Conservation (phyloP, 495 filamentous ascomycete species). For the Aspergillus egyptiacus region DNA sequence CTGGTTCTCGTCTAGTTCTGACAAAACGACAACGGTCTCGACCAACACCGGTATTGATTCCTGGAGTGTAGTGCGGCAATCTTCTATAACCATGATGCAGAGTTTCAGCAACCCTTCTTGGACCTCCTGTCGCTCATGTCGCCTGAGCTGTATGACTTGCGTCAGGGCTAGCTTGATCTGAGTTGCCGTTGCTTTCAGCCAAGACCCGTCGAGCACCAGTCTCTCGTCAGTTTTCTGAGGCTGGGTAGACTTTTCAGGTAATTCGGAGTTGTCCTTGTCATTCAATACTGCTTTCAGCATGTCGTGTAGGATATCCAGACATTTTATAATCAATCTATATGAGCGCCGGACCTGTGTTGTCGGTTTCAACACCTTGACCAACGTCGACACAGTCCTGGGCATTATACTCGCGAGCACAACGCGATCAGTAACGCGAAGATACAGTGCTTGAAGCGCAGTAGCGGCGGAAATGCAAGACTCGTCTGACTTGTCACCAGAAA, state of each 20-base stretch:
- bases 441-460: constrained; percentile 55
- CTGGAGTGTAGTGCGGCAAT: constrained; percentile 67
- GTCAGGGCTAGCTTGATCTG: constrained; percentile 84
- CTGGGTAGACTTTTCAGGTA: constrained; percentile 15
- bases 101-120: constrained; percentile 59
- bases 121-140: constrained; percentile 66
- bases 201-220: constrained; percentile 49
- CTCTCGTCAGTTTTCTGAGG: constrained; percentile 30
- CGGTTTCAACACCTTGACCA: constrained; percentile 69
- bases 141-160: constrained; percentile 70
- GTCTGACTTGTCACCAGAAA: constrained; percentile 53
- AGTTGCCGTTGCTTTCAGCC: constrained; percentile 72
- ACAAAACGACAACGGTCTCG: constrained; percentile 74
- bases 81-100: constrained; percentile 66
- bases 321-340: constrained; percentile 55
- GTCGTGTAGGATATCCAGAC: constrained; percentile 52
- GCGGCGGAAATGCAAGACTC: constrained; percentile 63
- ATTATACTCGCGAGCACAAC: constrained; percentile 75
- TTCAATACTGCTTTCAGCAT: constrained; percentile 60
- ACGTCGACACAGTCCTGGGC: constrained; percentile 77
- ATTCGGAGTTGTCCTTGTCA: constrained; percentile 40
- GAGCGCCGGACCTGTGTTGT: constrained; percentile 58
- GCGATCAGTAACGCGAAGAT: constrained; percentile 57
- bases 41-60: constrained; percentile 65
- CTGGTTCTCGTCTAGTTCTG: constrained; percentile 45